Conservation (phyloP, 192 early-diverging fungal species). For the Podila horticola region DNA sequence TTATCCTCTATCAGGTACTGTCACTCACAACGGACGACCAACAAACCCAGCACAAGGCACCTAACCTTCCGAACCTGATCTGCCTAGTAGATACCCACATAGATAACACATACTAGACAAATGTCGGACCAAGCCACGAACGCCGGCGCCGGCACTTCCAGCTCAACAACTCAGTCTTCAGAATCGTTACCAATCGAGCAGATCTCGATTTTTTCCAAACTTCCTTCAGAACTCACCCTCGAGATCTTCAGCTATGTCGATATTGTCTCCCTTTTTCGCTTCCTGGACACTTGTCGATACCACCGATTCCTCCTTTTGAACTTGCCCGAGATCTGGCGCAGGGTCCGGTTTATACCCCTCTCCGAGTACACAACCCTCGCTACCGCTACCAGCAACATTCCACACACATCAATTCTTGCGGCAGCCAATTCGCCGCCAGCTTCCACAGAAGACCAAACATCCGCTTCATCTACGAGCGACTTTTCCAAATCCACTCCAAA, state of each 20-base stretch:
- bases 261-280: slow-evolving; percentile 52
- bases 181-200: neutral
- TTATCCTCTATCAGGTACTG: too few relatives aligned
- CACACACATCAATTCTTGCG: neutral
- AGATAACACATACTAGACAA: too few relatives aligned
- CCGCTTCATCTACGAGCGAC: neutral
- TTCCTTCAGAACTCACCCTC: slow-evolving; percentile 55
- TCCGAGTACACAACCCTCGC: slow-evolving; percentile 9
- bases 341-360: slow-evolving; percentile 50
- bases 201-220: slow-evolving; percentile 8
- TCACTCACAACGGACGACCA: too few relatives aligned
- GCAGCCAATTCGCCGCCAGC: neutral
- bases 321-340: slow-evolving; percentile 52
- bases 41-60: too few relatives aligned
- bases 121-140: too few relatives aligned
- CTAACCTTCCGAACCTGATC: too few relatives aligned
- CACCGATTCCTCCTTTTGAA: slow-evolving; percentile 54
- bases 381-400: neutral
- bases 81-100: too few relatives aligned
- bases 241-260: slow-evolving; percentile 55
- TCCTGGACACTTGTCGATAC: slow-evolving; percentile 57
- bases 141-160: too few relatives aligned
- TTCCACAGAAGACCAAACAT: neutral
- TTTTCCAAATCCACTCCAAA: neutral
- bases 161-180: too few relatives aligned